Percentiles rank a stretch among this genome's conserved stretches.
Evolutionary conservation across 2,329 filamentous ascomycete species (phyloP).

Genomic region (Samsoniella hepiali): DNA sequence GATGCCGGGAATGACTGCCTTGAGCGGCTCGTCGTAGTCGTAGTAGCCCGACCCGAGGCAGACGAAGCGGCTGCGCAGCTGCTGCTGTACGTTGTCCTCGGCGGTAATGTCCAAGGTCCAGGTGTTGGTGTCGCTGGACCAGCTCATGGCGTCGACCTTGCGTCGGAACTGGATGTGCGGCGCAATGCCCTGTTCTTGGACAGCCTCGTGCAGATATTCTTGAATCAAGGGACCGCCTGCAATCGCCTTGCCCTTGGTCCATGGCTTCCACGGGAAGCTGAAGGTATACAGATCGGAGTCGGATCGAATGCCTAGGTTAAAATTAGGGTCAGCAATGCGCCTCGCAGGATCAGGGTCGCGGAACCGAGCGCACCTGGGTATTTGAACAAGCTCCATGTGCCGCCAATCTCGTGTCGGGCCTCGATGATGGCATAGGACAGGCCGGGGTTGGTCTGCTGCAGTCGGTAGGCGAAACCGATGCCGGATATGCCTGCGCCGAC

Average conservation of each 20-base stretch:
- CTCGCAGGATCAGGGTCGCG: background rate
- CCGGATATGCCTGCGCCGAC: slow-evolving; percentile 73
- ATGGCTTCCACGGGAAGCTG: slow-evolving; percentile 68
- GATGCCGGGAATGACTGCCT: slow-evolving; percentile 45
- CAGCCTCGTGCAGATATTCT: slow-evolving; percentile 50
- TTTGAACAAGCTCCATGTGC: slow-evolving; percentile 75
- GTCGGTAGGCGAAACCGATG: slow-evolving; percentile 69
- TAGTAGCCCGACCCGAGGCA: slow-evolving; percentile 62
- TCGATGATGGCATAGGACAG: slow-evolving; percentile 67
- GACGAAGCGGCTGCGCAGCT: slow-evolving; percentile 46
- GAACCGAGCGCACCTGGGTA: slow-evolving; percentile 50
- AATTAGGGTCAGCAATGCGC: background rate
- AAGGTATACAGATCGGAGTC: slow-evolving; percentile 61
- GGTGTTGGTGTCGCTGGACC: slow-evolving; percentile 21
- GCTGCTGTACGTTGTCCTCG: slow-evolving; percentile 25
- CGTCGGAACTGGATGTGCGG: slow-evolving; percentile 52
- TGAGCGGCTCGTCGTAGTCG: slow-evolving; percentile 59
- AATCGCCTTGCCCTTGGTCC: slow-evolving; percentile 51
- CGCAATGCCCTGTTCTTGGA: slow-evolving; percentile 48
- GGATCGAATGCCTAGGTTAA: slow-evolving; percentile 54
- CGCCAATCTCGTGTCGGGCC: slow-evolving; percentile 61
- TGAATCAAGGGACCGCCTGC: slow-evolving; percentile 51
- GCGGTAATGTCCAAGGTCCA: background rate
- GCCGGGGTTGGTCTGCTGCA: slow-evolving; percentile 56
- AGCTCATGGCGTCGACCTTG: slow-evolving; percentile 44